These are phyloP conservation scores for Penicillium nordicum DNA, from an alignment of 2,329 filamentous ascomycete genomes.

Conservation along the genomic window DNA sequence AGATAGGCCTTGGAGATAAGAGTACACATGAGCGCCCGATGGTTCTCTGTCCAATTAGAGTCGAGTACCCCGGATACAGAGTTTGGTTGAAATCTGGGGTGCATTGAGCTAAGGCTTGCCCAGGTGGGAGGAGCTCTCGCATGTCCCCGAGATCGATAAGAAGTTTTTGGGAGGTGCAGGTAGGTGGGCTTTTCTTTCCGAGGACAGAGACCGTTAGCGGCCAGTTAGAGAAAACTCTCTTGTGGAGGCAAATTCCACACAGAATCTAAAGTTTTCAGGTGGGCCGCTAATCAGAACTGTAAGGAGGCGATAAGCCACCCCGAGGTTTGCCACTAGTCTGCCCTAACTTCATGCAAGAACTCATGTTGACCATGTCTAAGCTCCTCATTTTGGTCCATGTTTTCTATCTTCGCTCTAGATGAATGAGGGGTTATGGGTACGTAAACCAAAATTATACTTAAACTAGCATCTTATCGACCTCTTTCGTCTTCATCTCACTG, in stretches of 20 bases:
- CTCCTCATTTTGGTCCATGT: background rate
- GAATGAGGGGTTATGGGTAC: background rate
- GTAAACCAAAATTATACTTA: background rate
- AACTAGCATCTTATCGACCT: background rate
- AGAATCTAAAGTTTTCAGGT: accelerated
- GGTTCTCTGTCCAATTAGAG: constrained; percentile 10
- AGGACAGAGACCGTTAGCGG: accelerated
- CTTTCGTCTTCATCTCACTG: background rate
- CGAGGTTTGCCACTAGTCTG: background rate
- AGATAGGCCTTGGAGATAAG: constrained; percentile 6
- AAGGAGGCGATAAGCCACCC: background rate
- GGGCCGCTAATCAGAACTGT: background rate
- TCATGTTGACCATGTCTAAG: background rate
- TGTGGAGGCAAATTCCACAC: accelerated
- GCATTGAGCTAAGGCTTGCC: constrained; percentile 2
- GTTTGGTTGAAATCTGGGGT: constrained; percentile 11
- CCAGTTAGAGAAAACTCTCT: background rate
- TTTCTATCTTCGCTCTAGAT: background rate
- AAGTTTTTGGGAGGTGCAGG: constrained; percentile 1
- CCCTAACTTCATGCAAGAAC: constrained; percentile 3
- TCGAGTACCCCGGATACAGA: constrained; percentile 6
- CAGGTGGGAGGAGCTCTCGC: constrained; percentile 10
- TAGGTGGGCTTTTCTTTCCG: background rate
- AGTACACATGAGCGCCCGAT: constrained; percentile 3
- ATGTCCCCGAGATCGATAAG: background rate